phyloP scores from a whole-genome alignment of 2,329 filamentous ascomycete species.

The Colletotrichum noveboracense region DNA sequence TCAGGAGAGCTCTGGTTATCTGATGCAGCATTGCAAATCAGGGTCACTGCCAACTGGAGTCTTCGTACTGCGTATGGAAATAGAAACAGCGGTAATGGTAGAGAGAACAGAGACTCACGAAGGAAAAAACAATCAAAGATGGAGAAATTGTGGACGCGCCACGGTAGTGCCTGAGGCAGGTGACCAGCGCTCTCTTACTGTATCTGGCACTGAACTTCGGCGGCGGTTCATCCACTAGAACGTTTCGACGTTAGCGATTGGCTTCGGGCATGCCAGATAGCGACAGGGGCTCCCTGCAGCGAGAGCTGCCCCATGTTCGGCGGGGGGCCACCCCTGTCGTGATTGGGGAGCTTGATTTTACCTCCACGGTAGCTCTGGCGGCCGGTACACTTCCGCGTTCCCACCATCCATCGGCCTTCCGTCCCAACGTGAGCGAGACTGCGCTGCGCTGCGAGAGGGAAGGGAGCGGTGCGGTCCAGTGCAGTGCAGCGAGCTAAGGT shows the following conservation, averaged over 20 bases:
- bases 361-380: neutral
- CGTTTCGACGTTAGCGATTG: slow-evolving; percentile 15
- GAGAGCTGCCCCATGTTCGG: neutral
- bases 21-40: neutral
- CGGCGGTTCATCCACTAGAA: slow-evolving; percentile 5
- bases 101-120: neutral
- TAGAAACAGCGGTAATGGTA: neutral
- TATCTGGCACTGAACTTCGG: neutral
- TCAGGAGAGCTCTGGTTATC: neutral
- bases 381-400: slow-evolving; percentile 1
- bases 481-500: neutral
- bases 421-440: neutral
- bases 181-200: slow-evolving; percentile 1
- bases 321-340: neutral
- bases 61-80: neutral
- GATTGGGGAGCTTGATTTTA: neutral
- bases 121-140: neutral
- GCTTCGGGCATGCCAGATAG: slow-evolving; percentile 1
- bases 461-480: neutral
- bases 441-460: neutral
- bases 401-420: neutral
- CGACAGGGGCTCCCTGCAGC: neutral
- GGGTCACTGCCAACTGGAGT: neutral
- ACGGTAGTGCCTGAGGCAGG: neutral
- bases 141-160: neutral